Percentiles rank a stretch among this genome's conserved stretches.
Evolutionary conservation across 768 basidiomycete species (phyloP).

Genomic region (Trametes villosa): DNA sequence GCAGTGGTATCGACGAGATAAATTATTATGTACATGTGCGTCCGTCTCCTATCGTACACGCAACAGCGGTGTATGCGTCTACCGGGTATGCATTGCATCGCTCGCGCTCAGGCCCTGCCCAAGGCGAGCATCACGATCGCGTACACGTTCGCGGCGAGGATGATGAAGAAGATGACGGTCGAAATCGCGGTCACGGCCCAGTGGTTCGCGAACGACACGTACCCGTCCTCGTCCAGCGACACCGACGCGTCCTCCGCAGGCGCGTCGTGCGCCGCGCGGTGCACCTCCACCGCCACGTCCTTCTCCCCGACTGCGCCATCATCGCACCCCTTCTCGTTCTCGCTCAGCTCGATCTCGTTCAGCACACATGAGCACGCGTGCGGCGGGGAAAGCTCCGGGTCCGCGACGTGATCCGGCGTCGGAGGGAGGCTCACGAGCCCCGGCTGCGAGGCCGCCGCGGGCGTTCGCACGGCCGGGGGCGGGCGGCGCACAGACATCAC

Average conservation of each 20-base stretch:
- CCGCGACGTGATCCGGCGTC: slow-evolving; percentile 8
- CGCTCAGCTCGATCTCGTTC: too few species aligned
- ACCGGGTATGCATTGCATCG: background rate
- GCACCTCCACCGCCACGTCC: background rate
- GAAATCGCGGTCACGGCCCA: slow-evolving; percentile 54
- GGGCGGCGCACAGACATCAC: slow-evolving; percentile 67
- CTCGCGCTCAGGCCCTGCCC: slow-evolving; percentile 30
- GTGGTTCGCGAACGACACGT: slow-evolving; percentile 67
- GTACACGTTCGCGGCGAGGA: slow-evolving; percentile 75
- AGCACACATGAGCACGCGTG: too few species aligned
- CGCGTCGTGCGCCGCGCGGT: slow-evolving; percentile 19
- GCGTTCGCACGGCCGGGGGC: background rate
- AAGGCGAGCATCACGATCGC: slow-evolving; percentile 64
- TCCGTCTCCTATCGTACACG: background rate
- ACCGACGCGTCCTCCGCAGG: background rate
- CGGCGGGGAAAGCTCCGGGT: too few species aligned
- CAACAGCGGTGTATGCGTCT: background rate
- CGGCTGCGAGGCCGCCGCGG: too few species aligned
- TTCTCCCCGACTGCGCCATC: background rate
- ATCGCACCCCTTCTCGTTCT: background rate
- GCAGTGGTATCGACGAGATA: background rate
- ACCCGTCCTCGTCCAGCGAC: slow-evolving; percentile 30
- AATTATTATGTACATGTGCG: too few species aligned
- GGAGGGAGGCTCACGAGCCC: too few species aligned
- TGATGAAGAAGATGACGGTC: slow-evolving; percentile 60